Base-by-base conservation (phyloP, 2,329 filamentous ascomycete genomes). In the Colletotrichum plurivorum region DNA sequence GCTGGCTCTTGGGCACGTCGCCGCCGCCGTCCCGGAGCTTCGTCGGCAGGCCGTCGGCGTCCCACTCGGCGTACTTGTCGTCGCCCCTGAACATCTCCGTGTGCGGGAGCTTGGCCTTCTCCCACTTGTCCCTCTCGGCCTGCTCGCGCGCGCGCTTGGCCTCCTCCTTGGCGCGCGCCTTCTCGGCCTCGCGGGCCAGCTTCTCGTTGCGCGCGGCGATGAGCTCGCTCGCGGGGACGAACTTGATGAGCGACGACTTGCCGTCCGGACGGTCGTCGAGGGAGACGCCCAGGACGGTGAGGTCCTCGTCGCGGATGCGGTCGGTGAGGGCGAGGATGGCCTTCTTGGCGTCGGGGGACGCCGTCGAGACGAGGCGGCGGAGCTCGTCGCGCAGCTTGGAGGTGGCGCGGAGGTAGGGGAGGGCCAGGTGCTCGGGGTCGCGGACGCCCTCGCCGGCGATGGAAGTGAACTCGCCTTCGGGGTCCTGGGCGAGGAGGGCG, bases 241-340 rank as follows among this genome's bases (percentile, higher is more conserved):
- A 90, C 75, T 90, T 90, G 70, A 97, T 91, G 39, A 97, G 86
- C 0, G 94, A 94, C 0, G 89, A 91, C 76, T 86, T 86, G 63
- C 83, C 84, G 54, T 87, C 88, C n/a, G 83, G 83, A 57, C 94
- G 89, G 75, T 98, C 95, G 76, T 98, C 95, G 1, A 98, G 89
- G 76, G 97, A 97, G 67, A 98, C 92, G 45, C 92, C 93, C 0
- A 97, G 83, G 67, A 95, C 90, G 75, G 93, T 95, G 12, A 98
- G 88, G 65, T 95, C 90, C 10, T 89, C 86, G 78, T 98, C 93
- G 60, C 95, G 92, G 51, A 98, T 89, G 18, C 88, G 86, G 77
- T 97, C 95, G 73, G 92, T 96, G 54, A 97, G 87, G 0, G 85
- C 80, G 1, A 98, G 88, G 45, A 96, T 90, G 4, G 92, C 88